Base-by-base conservation (phyloP, 2,329 filamentous ascomycete genomes). In the Torrubiella hemipterigena region DNA sequence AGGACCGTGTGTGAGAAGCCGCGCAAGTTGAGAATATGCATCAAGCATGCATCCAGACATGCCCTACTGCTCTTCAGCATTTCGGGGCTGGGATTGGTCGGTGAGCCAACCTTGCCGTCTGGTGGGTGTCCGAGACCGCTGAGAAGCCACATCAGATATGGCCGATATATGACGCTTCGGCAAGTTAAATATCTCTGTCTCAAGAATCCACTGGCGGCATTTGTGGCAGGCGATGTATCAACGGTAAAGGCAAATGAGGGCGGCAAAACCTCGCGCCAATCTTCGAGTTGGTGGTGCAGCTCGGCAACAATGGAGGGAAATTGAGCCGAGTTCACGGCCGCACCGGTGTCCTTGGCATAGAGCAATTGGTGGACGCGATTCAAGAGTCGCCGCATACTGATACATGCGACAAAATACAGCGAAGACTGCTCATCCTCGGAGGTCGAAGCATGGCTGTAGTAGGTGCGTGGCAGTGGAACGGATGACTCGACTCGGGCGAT, bases 371-470 rank as follows among this genome's bases (percentile, higher is more conserved):
- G 58, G 0, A 66, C 61, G 12, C 63, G 50, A 35, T 67, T 66
- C 2, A 67, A 49, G 1, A 67, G 49, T 2, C 62, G 52, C 0
- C 64, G 50, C 55, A 67, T 66, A 2, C 59, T 67, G 18, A 70
- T 67, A 21, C 65, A 70, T 2, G 66, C 65, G 3, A 70, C 50
- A 30, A 69, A 67, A 41, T 69, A 69, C 1, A 69, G 52, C 0
- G 65, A 63, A 0, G 65, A 66, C 20, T 63, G 54, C 38, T 69
- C 61, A 31, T 62, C 57, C 3, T 59, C 52, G 1, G 41, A 35
- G 1, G 48, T 36, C 2, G 49, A 49, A 2, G 46, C 38, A 30
- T 69, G 65, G 0, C 64, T 67, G 29, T 56, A 45, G 42, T 65
- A 67, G 0, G 52, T 48, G 0, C 63, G 62, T 0, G 66, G 65